Evolutionary conservation across 352 stramenopile species (phyloP).

Genomic region (Phytophthora nicotianae): DNA sequence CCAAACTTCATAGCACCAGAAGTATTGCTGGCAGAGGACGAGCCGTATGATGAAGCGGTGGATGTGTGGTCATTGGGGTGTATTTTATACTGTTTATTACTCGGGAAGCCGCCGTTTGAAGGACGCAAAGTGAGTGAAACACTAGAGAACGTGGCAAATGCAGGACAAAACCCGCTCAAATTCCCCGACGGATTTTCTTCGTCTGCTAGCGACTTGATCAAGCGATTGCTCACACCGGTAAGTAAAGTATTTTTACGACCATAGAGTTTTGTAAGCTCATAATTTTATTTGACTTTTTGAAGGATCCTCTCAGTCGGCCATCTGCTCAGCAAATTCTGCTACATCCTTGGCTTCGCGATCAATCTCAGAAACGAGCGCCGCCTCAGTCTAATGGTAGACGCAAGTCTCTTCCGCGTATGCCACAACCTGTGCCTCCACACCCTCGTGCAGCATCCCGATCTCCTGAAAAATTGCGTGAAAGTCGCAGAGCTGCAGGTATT

Average conservation of each 20-base stretch:
- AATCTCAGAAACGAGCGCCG: slow-evolving; percentile 16
- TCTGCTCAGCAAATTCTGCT: slow-evolving; percentile 56
- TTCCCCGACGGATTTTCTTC: slow-evolving; percentile 65
- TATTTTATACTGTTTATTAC: slow-evolving; percentile 74
- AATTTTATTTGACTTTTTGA: slow-evolving; percentile 6
- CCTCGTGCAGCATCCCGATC: slow-evolving; percentile 21
- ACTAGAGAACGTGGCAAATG: slow-evolving; percentile 71
- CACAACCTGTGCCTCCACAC: slow-evolving; percentile 25
- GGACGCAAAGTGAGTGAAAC: slow-evolving; percentile 76
- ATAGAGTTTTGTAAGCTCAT: neutral
- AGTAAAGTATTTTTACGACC: neutral
- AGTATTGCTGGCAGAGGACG: slow-evolving; percentile 47
- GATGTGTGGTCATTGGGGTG: slow-evolving; percentile 87
- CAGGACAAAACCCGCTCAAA: slow-evolving; percentile 39
- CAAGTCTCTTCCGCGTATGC: slow-evolving; percentile 12
- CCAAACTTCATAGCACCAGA: slow-evolving; percentile 87
- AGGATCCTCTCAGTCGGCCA: slow-evolving; percentile 52
- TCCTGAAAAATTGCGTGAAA: slow-evolving; percentile 25
- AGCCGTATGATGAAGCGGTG: slow-evolving; percentile 64
- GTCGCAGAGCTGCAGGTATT: slow-evolving; percentile 14
- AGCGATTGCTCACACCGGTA: slow-evolving; percentile 59
- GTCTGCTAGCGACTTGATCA: slow-evolving; percentile 63
- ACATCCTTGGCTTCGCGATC: slow-evolving; percentile 60
- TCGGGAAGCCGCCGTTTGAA: slow-evolving; percentile 76
- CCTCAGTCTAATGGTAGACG: slow-evolving; percentile 16